Conservation (phyloP, 2,329 filamentous ascomycete species). For the Herpotrichia juniperi region DNA sequence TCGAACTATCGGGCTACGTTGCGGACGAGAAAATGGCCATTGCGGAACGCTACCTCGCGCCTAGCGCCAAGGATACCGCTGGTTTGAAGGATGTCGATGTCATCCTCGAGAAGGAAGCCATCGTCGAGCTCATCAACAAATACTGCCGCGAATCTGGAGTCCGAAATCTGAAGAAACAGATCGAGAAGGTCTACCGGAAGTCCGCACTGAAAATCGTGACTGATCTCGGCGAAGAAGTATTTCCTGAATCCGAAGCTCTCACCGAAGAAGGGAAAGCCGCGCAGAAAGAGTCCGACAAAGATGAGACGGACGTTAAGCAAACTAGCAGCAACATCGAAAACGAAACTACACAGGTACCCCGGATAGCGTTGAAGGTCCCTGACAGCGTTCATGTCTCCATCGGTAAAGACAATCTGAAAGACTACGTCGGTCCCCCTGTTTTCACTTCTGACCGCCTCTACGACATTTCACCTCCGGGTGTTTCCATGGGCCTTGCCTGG, state of each 20-base stretch:
- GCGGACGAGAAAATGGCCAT: conserved; percentile 99
- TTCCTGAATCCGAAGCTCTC: conserved; percentile 80
- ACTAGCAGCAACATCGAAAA: conserved; percentile 62
- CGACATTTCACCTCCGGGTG: conserved; percentile 89
- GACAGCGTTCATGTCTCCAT: conserved; percentile 87
- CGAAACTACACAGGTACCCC: conserved; percentile 69
- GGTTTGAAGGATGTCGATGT: conserved; percentile 91
- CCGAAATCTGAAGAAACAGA: conserved; percentile 98
- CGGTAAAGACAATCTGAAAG: conserved; percentile 86
- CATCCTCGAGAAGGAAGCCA: conserved; percentile 81
- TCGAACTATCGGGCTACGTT: conserved; percentile 94
- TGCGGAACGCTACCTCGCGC: conserved; percentile 88
- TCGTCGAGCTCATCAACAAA: conserved; percentile 96
- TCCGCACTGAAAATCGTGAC: conserved; percentile 96
- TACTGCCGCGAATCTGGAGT: conserved; percentile 98
- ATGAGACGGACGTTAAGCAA: conserved; percentile 67
- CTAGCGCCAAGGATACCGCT: conserved; percentile 91
- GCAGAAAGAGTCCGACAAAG: conserved; percentile 72
- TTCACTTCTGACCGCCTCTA: conserved; percentile 97
- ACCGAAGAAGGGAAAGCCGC: conserved; percentile 86
- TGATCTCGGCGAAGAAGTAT: conserved; percentile 83
- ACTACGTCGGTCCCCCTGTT: conserved; percentile 94
- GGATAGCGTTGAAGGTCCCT: conserved; percentile 80
- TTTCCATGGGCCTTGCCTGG: conserved; percentile 98
- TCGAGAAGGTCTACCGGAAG: conserved; percentile 98